Base-by-base conservation (phyloP, 257 asterid species). In the Przewalskia tangutica region DNA sequence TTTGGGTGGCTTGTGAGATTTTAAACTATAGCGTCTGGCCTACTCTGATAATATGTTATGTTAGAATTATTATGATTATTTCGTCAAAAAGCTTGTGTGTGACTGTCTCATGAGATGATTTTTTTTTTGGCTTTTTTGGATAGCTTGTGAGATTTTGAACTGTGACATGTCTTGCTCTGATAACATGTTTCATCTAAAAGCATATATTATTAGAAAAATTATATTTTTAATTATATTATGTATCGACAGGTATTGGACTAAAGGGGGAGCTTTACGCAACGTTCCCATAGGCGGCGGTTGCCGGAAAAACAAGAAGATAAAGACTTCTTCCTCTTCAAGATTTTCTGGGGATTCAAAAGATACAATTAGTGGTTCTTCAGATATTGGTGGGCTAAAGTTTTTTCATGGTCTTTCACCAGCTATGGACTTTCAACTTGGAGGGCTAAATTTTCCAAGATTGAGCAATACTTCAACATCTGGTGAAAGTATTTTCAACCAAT, bases 221-320 rank as follows among this genome's bases (percentile, higher is more conserved):
- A 0, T 65, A 3, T 7, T 65, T 6, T 20, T 20, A 12, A 48
- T 73, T 73, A 73, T 48, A 48, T 73, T 4, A 73, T 73, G 14
- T 6, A 0, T 12, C 20, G 7, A 48, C 23, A 73, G 79, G 7
- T 95, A 95, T 87, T 95, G 99, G 99, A 95, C 98, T 1, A 89
- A 85, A 77, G 98, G 98, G 11, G 98, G 98, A 18, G 97, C 98
- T 70, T 56, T 95, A 63, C 89, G 98, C 75, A 95, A 85, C 86
- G 98, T 95, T 5, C 98, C 98, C 0, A 92, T 95, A 1, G 98
- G 98, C 14, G 98, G 98, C 4, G 97, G 97, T 27, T 91, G 97
- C 91, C 87, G 99, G 81, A 95, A 94, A 84, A 92, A 81, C 89
- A 95, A 94, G 97, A 94, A 91, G 63, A 54, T 84, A 20, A 92